Evolutionary conservation across 352 stramenopile genomes (phyloP), one percentile per base, ranked within the genome.

Genomic region (Pythium angustatum): DNA sequence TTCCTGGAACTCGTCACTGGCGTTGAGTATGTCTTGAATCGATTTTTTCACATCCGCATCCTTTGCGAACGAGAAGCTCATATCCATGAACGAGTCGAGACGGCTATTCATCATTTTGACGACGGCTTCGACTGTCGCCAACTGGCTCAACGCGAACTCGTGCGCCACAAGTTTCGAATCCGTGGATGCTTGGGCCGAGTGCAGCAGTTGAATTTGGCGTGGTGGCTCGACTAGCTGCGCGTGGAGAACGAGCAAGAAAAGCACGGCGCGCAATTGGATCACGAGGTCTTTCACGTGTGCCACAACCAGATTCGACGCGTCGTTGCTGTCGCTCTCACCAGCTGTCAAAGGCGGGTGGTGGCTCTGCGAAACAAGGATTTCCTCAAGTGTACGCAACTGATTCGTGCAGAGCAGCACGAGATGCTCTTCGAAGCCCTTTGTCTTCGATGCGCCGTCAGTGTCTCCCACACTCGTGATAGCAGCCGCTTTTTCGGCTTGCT

Each of bases 21-120:
- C 65, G 31, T 66, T 74, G 28, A 90, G 62, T 17, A 90, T 71
- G 12, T 88, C 83, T 52, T 90, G 66, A 17, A 92, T 85, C 33
- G 76, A 83, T 9, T 84, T 86, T 47, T 92, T 87, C 28, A 92
- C 77, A 45, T 90, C 83, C 1, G 81, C 81, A 43, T 92, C 83
- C 55, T 88, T 89, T 7, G 83, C 79, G 31, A 90, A 90, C 6
- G 73, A 69, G 24, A 87, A 80, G 8, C 75, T 87, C 22, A 88
- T 52, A 22, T 90, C 83, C 49, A 89, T 64, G 65, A 92, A 88
- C 21, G 71, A 72, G 52, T 92, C 79, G 2, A 92, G 58, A 2
- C 79, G 73, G 12, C 67, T 67, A 49, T 77, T 82, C 76, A 90
- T 87, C 40, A 87, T 63, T 60, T 90, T 90, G 12, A 90, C 81